Evolutionary conservation across 192 early-diverging fungal species (phyloP).

Genomic region (Backusella sp.): DNA sequence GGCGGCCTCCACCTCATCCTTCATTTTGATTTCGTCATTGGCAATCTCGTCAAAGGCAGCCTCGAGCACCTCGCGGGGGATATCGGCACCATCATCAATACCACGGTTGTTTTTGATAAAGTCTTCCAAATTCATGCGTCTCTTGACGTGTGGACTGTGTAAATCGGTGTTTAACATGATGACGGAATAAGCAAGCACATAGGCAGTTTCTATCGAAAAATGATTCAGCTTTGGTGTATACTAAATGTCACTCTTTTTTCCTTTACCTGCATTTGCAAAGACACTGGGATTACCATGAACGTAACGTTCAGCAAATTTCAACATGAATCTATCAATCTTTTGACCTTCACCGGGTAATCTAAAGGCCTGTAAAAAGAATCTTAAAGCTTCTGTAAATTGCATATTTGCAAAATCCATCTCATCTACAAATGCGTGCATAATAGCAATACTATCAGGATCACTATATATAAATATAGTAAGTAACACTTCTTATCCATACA

Average conservation of each 20-base stretch:
- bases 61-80: slow-evolving; percentile 70
- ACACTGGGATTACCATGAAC: slow-evolving; percentile 75
- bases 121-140: slow-evolving; percentile 81
- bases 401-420: slow-evolving; percentile 75
- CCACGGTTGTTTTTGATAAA: slow-evolving; percentile 93
- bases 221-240: background rate
- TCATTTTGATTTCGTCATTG: slow-evolving; percentile 88
- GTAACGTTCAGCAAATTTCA: slow-evolving; percentile 95
- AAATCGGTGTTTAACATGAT: slow-evolving; percentile 95
- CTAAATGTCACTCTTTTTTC: too few species aligned
- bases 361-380: slow-evolving; percentile 85
- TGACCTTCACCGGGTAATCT: slow-evolving; percentile 91
- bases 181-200: slow-evolving; percentile 89
- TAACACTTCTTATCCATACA: background rate
- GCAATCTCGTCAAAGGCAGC: slow-evolving; percentile 82
- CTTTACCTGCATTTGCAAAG: slow-evolving; percentile 77
- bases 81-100: slow-evolving; percentile 82
- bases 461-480: slow-evolving; percentile 28
- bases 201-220: slow-evolving; percentile 68
- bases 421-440: slow-evolving; percentile 98
- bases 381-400: slow-evolving; percentile 78
- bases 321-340: slow-evolving; percentile 97
- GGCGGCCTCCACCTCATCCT: slow-evolving; percentile 78
- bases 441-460: slow-evolving; percentile 86
- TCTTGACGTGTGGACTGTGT: slow-evolving; percentile 83